Percentiles rank a stretch among this genome's conserved stretches.
Evolutionary conservation across 2,329 filamentous ascomycete genomes (phyloP).

Genomic region (Hypoxylon rubiginosum): DNA sequence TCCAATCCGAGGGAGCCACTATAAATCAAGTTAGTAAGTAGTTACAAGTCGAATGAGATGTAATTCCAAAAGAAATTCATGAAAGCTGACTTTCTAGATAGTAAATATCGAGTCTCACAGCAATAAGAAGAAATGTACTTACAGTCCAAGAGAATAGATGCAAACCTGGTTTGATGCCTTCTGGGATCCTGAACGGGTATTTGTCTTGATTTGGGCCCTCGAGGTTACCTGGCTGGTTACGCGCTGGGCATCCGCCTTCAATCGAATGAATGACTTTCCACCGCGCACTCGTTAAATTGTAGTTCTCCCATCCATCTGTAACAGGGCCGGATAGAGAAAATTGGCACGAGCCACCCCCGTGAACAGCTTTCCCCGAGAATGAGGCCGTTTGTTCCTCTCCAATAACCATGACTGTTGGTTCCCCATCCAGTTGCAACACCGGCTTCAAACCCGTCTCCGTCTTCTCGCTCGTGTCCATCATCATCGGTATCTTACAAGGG

Average conservation of each 20-base stretch:
- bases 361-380: slow-evolving; percentile 72
- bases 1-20: slow-evolving; percentile 75
- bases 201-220: slow-evolving; percentile 58
- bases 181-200: slow-evolving; percentile 72
- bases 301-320: slow-evolving; percentile 60
- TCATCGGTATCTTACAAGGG: slow-evolving; percentile 73
- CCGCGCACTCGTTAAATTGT: slow-evolving; percentile 65
- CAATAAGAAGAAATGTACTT: slow-evolving; percentile 15
- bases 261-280: slow-evolving; percentile 82
- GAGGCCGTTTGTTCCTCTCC: slow-evolving; percentile 56
- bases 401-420: slow-evolving; percentile 67
- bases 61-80: too few species aligned
- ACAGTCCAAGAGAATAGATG: slow-evolving; percentile 77
- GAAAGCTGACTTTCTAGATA: too few species aligned
- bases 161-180: slow-evolving; percentile 71
- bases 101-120: too few species aligned
- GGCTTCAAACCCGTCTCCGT: too few species aligned
- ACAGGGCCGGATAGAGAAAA: slow-evolving; percentile 68
- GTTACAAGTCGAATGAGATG: too few species aligned
- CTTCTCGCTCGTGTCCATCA: too few species aligned
- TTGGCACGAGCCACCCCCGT: slow-evolving; percentile 83
- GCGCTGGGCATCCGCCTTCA: slow-evolving; percentile 75
- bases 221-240: slow-evolving; percentile 64
- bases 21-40: slow-evolving; percentile 13
- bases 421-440: slow-evolving; percentile 58